These are phyloP conservation scores for Turnera subulata DNA, from an alignment of 345 rosid species.

Conservation along the genomic window DNA sequence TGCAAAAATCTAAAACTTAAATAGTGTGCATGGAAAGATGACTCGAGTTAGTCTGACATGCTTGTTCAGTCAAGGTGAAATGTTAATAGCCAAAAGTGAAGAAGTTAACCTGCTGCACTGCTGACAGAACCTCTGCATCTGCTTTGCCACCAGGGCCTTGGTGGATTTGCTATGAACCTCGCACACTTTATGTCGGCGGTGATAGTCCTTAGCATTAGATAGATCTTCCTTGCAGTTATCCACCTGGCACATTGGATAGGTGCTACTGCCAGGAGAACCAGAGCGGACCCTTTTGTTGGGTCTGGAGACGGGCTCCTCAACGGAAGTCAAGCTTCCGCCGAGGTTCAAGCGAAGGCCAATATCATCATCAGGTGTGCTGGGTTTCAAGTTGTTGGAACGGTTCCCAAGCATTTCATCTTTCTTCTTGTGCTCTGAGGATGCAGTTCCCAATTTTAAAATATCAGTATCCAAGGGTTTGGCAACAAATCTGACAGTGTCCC, in stretches of 20 bases:
- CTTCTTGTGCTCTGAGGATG: slow-evolving; percentile 16
- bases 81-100: neutral
- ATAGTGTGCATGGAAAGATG: no score
- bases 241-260: slow-evolving; percentile 82
- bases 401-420: slow-evolving; percentile 16
- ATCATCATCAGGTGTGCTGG: slow-evolving; percentile 22
- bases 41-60: neutral
- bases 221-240: slow-evolving; percentile 77
- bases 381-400: slow-evolving; percentile 18
- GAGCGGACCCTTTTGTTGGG: slow-evolving; percentile 69
- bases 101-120: slow-evolving; percentile 84
- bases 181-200: slow-evolving; percentile 89
- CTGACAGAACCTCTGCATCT: slow-evolving; percentile 97
- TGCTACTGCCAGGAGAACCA: slow-evolving; percentile 63
- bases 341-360: slow-evolving; percentile 73
- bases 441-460: slow-evolving; percentile 32
- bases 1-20: neutral
- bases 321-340: slow-evolving; percentile 42
- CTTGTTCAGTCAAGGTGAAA: neutral
- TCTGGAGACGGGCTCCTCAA: slow-evolving; percentile 49
- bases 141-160: slow-evolving; percentile 71
- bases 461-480: slow-evolving; percentile 52
- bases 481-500: slow-evolving; percentile 68
- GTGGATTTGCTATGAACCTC: slow-evolving; percentile 80
- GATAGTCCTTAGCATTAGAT: slow-evolving; percentile 79